These are phyloP conservation scores for Oehlia diaphana DNA, from an alignment of 192 early-diverging fungal species.

Conservation along the genomic window DNA sequence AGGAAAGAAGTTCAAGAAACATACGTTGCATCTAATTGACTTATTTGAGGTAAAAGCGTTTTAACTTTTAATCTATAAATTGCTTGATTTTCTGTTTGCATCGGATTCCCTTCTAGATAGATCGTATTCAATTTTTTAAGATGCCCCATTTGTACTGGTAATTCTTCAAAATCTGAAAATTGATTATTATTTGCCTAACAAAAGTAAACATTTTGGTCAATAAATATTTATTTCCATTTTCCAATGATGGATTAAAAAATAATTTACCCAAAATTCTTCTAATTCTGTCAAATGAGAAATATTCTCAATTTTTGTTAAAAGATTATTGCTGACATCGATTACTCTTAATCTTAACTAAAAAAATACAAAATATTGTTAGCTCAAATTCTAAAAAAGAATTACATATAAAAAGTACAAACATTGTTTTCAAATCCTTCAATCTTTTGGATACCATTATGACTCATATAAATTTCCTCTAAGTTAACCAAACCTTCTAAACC, in stretches of 20 bases:
- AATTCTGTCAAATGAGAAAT: conserved; percentile 67
- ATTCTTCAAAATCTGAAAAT: conserved; percentile 73
- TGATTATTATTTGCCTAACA: conserved; percentile 71
- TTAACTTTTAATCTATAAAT: conserved; percentile 89
- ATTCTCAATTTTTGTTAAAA: conserved; percentile 68
- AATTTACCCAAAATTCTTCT: conserved; percentile 88
- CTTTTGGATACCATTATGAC: conserved; percentile 82
- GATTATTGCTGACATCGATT: conserved; percentile 88
- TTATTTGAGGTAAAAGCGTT: conserved; percentile 78
- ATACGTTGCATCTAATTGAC: conserved; percentile 89
- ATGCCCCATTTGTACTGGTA: conserved; percentile 66
- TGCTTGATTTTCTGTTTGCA: conserved; percentile 72
- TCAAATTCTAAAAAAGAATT: not conserved
- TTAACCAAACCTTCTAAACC: conserved; percentile 65
- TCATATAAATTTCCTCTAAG: conserved; percentile 90
- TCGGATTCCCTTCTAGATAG: conserved; percentile 94
- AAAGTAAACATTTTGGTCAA: not conserved
- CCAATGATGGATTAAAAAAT: conserved; percentile 18
- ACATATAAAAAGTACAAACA: conserved; percentile 34
- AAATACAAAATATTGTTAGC: not conserved
- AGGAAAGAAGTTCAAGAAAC: conserved; percentile 15
- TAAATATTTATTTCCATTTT: not conserved
- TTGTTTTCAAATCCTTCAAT: conserved; percentile 84
- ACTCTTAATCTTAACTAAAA: conserved; percentile 31
- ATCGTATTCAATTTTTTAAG: conserved; percentile 74